Evolutionary conservation across 148 eudicot species (phyloP).

Genomic region (Euryodendron excelsum): DNA sequence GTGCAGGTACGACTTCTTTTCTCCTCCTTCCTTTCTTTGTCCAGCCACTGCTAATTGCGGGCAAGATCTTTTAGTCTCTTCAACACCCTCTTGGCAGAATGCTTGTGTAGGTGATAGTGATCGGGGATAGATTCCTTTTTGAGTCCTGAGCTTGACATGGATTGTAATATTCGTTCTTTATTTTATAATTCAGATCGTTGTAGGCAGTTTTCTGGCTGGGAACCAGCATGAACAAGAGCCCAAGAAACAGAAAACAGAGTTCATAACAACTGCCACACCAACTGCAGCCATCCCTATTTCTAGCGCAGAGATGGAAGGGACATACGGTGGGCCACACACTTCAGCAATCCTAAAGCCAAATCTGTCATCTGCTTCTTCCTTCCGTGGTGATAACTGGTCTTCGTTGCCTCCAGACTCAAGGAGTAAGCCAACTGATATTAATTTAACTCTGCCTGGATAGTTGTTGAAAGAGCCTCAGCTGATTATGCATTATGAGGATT

Average conservation of each 20-base stretch:
- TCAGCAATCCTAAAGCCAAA: conserved; percentile 32
- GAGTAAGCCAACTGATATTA: conserved; percentile 54
- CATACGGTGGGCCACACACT: conserved; percentile 30
- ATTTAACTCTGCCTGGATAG: conserved; percentile 38
- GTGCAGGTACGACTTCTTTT: conserved; percentile 61
- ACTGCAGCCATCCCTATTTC: conserved; percentile 46
- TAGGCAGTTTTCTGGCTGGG: conserved; percentile 86
- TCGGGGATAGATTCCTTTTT: neutral
- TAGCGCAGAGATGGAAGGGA: conserved; percentile 46
- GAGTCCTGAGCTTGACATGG: neutral
- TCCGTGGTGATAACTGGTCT: conserved; percentile 57
- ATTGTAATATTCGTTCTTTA: neutral
- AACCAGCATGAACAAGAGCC: conserved; percentile 78
- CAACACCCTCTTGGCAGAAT: neutral
- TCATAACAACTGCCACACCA: conserved; percentile 34
- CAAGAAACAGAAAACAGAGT: conserved; percentile 69
- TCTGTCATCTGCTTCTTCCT: conserved; percentile 30
- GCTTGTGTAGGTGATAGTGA: neutral
- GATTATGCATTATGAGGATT: conserved; percentile 12
- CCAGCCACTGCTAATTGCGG: neutral
- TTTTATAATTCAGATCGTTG: conserved; percentile 58
- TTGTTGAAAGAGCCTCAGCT: neutral
- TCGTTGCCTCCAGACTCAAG: conserved; percentile 36
- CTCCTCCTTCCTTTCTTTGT: neutral
- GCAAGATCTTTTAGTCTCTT: neutral